Conservation (phyloP, 2,329 filamentous ascomycete genomes). For the Exserohilum rostratum region DNA sequence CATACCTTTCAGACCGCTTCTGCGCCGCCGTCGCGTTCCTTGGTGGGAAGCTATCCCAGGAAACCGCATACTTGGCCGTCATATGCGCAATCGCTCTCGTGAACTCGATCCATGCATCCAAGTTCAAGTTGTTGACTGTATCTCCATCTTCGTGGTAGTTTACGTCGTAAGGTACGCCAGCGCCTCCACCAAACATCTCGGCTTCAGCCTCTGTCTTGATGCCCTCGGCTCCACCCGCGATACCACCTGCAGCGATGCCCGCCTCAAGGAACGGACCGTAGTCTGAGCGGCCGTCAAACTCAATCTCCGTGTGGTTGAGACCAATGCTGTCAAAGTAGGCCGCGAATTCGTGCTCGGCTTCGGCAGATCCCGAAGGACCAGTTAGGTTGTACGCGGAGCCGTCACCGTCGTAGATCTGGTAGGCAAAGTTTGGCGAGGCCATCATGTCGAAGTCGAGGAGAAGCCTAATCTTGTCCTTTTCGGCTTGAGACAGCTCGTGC, state of each 20-base stretch:
- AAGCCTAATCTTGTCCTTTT: constrained; percentile 65
- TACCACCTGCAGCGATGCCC: constrained; percentile 75
- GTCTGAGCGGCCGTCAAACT: constrained; percentile 80
- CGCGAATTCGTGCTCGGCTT: constrained; percentile 67
- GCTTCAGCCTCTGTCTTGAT: constrained; percentile 73
- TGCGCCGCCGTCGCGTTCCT: constrained; percentile 30
- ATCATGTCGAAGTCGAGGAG: constrained; percentile 79
- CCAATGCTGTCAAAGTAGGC: constrained; percentile 41
- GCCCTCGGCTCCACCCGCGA: constrained; percentile 78
- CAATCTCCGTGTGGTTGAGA: constrained; percentile 65
- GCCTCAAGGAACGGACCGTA: constrained; percentile 77
- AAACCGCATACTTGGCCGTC: constrained; percentile 43
- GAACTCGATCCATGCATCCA: constrained; percentile 57
- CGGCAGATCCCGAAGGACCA: constrained; percentile 68
- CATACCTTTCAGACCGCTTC: constrained; percentile 29
- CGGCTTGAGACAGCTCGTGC: constrained; percentile 53
- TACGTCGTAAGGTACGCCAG: constrained; percentile 37
- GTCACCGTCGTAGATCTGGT: constrained; percentile 64
- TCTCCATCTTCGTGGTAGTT: constrained; percentile 49
- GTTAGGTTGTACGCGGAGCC: constrained; percentile 60
- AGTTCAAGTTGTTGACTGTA: constrained; percentile 42
- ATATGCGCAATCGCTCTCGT: constrained; percentile 65
- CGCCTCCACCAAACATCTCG: constrained; percentile 70
- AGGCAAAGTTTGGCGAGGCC: constrained; percentile 65
- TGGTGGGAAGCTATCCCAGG: constrained; percentile 40